Conservation (phyloP, 2,329 filamentous ascomycete genomes). For the Boeremia lycopersici region DNA sequence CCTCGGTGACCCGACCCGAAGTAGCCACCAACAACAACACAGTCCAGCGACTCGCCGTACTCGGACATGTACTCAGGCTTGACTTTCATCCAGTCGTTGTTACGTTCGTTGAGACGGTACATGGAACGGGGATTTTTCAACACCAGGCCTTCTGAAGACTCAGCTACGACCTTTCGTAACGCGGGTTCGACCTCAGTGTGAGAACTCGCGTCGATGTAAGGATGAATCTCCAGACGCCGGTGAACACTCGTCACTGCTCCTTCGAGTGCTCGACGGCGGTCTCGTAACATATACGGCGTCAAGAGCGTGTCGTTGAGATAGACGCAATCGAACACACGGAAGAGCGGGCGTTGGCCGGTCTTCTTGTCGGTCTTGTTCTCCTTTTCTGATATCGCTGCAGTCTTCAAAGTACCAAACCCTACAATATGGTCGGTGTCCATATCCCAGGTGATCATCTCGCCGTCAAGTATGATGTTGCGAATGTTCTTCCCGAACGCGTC, state of each 20-base stretch:
- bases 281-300: constrained; percentile 80
- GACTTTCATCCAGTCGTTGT: constrained; percentile 97
- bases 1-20: constrained; percentile 87
- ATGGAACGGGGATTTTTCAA: constrained; percentile 89
- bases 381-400: constrained; percentile 80
- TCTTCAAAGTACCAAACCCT: constrained; percentile 91
- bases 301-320: constrained; percentile 82
- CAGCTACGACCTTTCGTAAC: constrained; percentile 81
- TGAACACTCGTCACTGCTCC: constrained; percentile 71
- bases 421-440: constrained; percentile 82
- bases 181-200: constrained; percentile 77
- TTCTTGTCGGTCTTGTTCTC: constrained; percentile 66
- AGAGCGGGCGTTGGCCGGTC: constrained; percentile 74
- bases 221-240: constrained; percentile 82
- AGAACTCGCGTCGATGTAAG: constrained; percentile 68
- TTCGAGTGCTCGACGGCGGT: constrained; percentile 77
- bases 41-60: constrained; percentile 91
- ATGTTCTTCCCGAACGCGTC: constrained; percentile 79
- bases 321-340: constrained; percentile 88
- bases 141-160: constrained; percentile 87
- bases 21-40: constrained; percentile 87
- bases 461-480: constrained; percentile 87
- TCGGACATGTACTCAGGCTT: constrained; percentile 99
- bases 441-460: constrained; percentile 99
- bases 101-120: constrained; percentile 86